Evolutionary conservation across 1,139 yeast genomes (phyloP).

Genomic region (Sugiyamaella grinbergsii): DNA sequence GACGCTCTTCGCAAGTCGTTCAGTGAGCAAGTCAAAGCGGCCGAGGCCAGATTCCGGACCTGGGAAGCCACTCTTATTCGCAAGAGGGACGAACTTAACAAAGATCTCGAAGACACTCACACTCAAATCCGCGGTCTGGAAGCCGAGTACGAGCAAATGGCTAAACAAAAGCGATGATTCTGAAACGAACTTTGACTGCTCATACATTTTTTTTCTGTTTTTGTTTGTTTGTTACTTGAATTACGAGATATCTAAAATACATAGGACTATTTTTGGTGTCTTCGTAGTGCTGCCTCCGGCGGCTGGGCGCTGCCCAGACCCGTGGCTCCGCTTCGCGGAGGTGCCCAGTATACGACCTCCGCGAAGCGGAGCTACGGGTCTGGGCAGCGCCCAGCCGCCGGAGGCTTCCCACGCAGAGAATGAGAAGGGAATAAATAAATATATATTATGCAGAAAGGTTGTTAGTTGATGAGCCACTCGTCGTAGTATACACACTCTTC

Average conservation of each 20-base stretch:
- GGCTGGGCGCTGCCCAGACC: slow-evolving; percentile 10
- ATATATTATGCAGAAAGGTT: slow-evolving; percentile 13
- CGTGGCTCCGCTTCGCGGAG: slow-evolving; percentile 8
- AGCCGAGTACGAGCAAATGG: slow-evolving; percentile 38
- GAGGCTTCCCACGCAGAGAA: slow-evolving; percentile 3
- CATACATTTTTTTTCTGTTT: not conserved
- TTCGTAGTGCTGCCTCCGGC: slow-evolving; percentile 1
- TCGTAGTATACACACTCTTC: slow-evolving; percentile 43
- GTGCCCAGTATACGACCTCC: not conserved
- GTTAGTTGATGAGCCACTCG: slow-evolving; percentile 38
- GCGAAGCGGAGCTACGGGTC: slow-evolving; percentile 12
- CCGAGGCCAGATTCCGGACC: slow-evolving; percentile 95
- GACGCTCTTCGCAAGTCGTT: slow-evolving; percentile 90
- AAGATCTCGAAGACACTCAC: slow-evolving; percentile 90
- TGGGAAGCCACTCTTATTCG: slow-evolving; percentile 97
- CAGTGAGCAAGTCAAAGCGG: slow-evolving; percentile 97
- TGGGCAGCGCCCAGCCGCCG: slow-evolving; percentile 18
- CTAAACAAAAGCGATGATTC: slow-evolving; percentile 30
- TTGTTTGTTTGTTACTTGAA: not conserved
- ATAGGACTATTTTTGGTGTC: slow-evolving; percentile 3
- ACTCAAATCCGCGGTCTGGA: slow-evolving; percentile 42
- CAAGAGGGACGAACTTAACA: slow-evolving; percentile 91
- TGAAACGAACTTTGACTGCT: too few relatives aligned
- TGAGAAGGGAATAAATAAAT: slow-evolving; percentile 13
- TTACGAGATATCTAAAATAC: slow-evolving; percentile 7